Base-by-base conservation (phyloP, 768 basidiomycete genomes). In the Panaeolus papilionaceus region DNA sequence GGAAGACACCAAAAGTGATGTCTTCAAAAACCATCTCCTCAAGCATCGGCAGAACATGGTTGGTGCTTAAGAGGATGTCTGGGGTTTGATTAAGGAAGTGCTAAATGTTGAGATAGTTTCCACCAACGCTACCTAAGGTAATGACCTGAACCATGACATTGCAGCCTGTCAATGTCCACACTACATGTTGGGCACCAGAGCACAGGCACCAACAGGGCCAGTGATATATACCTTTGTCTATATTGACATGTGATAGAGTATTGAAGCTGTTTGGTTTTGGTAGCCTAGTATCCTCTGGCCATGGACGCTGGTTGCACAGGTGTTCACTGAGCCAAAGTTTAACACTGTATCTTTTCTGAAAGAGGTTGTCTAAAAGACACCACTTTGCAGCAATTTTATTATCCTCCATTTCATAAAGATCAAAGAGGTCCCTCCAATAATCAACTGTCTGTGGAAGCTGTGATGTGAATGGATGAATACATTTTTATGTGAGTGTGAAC, bases 11-110 rank as follows among this genome's bases (percentile, higher is more conserved):
- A 26, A 70, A 67, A 2, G 51, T 61, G 12, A 67, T 51, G 39
- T 70, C 69, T n/a, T 67, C 58, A 23, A 65, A 70, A 0, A 40
- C n/a, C 18, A 70, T 63, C 28, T 70, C 64, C n/a, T 62, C 14
- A 3, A 70, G n/a, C 61, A 70, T 67, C 4, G 66, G 69, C 2
- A 70, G 58, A 9, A 67, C 42, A 38, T 70, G 66, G 26, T 67
- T 70, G 45, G 42, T 64, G 33, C 66, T 65, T 12, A 51, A 16
- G 6, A 65, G 38, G 20, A 58, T 64, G 64, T 69, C 68, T 23
- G 44, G 61, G 9, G 44, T 18, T 18, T 45, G 44, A 45, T 45
- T 45, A 5, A 45, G 16, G 16, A 45, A 45, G 5, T 4, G 44
- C n/a, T 12, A 4, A 18, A 45, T 45, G 14, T 45, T 16, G 9